Evolutionary conservation across 179 eudicot species (phyloP).

Genomic region (Drosera spatulata): DNA sequence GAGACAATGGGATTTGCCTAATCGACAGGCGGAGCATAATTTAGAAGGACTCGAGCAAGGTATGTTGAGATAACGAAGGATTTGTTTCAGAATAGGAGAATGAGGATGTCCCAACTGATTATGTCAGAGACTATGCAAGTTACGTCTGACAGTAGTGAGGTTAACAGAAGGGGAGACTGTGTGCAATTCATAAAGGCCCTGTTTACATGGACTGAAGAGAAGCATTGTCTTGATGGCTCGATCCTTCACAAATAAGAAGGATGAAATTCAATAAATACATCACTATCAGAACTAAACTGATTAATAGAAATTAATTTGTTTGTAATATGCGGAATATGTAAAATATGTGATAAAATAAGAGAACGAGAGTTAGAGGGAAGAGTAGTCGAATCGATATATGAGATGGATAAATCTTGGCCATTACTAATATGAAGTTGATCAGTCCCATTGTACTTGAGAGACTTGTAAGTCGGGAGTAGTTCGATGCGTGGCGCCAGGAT

Average conservation of each 20-base stretch:
- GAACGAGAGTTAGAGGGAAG: not conserved
- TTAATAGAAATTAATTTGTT: not conserved
- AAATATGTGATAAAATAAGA: not conserved
- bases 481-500: too few species aligned
- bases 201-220: not conserved
- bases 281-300: not conserved
- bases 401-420: not conserved
- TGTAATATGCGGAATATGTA: not conserved
- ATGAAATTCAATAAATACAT: not conserved
- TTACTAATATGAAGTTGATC: not conserved
- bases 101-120: not conserved
- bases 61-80: too few species aligned
- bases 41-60: too few species aligned
- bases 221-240: not conserved
- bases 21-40: too few species aligned
- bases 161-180: too few species aligned
- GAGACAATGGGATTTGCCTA: not conserved
- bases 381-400: too few species aligned
- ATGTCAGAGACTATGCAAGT: not conserved
- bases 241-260: not conserved
- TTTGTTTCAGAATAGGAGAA: too few species aligned
- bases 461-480: too few species aligned
- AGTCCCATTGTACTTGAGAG: too few species aligned
- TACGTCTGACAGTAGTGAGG: too few species aligned
- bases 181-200: not conserved